Evolutionary conservation across 192 early-diverging fungal genomes (phyloP).

Genomic region (Entrophospora sp.): DNA sequence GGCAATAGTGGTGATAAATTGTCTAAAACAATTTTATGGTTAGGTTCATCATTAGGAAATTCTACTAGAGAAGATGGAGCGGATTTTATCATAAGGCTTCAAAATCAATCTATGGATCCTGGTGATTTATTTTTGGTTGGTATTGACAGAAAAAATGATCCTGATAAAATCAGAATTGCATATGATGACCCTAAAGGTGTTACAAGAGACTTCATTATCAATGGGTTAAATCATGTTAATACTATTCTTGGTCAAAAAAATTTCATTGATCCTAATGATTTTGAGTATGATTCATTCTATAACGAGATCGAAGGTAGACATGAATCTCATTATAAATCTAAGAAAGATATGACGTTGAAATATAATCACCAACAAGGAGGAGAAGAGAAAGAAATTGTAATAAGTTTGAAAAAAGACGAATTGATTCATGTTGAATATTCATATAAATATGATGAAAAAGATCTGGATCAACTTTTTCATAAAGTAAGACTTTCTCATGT

Average conservation of each 20-base stretch:
- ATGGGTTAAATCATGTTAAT: conserved; percentile 74
- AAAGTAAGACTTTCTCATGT: conserved; percentile 34
- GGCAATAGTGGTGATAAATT: too few relatives aligned
- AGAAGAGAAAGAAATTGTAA: conserved; percentile 12
- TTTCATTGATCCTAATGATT: conserved; percentile 57
- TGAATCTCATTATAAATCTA: conserved; percentile 65
- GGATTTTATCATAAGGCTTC: conserved; percentile 54
- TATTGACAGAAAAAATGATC: conserved; percentile 73
- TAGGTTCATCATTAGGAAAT: conserved; percentile 88
- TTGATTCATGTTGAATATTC: conserved; percentile 84
- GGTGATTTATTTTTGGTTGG: conserved; percentile 79
- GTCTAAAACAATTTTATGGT: conserved; percentile 75
- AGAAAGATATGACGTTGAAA: conserved; percentile 37
- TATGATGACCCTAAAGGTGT: conserved; percentile 78
- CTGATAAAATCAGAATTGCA: conserved; percentile 58
- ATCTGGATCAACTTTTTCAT: conserved; percentile 44
- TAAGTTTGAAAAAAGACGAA: conserved; percentile 62
- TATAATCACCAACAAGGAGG: conserved; percentile 32
- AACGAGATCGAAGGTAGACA: conserved; percentile 67
- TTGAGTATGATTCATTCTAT: conserved; percentile 68
- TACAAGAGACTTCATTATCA: conserved; percentile 77
- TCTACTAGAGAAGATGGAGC: conserved; percentile 52
- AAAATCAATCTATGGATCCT: conserved; percentile 43
- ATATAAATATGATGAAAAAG: conserved; percentile 67
- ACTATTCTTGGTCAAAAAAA: conserved; percentile 45